These are phyloP conservation scores for Entomortierella parvispora DNA, from an alignment of 192 early-diverging fungal species.

Conservation along the genomic window DNA sequence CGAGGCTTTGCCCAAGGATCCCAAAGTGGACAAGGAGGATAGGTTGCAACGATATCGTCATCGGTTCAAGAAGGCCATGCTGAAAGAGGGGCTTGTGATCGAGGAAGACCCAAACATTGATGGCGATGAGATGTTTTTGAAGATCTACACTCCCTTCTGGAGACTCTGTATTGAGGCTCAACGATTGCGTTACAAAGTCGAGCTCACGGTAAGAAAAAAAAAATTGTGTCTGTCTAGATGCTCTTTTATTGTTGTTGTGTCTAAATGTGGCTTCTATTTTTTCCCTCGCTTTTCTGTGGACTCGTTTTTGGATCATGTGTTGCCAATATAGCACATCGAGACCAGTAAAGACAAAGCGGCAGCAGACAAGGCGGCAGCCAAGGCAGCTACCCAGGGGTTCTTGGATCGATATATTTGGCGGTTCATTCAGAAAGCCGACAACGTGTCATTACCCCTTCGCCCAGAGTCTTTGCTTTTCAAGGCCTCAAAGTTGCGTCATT, in stretches of 20 bases:
- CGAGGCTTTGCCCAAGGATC: constrained; percentile 12
- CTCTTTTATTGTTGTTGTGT: background rate
- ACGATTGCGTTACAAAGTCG: constrained; percentile 39
- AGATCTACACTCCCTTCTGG: constrained; percentile 54
- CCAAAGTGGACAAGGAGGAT: constrained; percentile 26
- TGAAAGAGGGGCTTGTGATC: constrained; percentile 47
- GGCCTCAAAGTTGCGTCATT: constrained; percentile 36
- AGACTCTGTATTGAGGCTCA: constrained; percentile 54
- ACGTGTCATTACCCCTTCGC: constrained; percentile 40
- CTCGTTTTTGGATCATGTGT: too few relatives aligned
- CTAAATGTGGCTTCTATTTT: constrained; percentile 1
- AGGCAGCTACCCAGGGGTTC: constrained; percentile 7
- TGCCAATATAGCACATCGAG: constrained; percentile 34
- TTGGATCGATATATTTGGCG: constrained; percentile 2
- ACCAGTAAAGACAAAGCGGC: constrained; percentile 28
- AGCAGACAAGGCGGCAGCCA: background rate
- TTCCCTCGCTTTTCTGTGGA: background rate
- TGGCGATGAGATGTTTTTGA: constrained; percentile 52
- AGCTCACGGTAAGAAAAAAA: constrained; percentile 40
- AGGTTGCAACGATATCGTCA: constrained; percentile 15
- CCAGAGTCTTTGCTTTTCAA: constrained; percentile 53
- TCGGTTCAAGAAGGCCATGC: constrained; percentile 51
- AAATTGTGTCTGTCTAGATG: background rate
- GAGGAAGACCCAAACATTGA: constrained; percentile 52
- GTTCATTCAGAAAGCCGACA: constrained; percentile 19